Base-by-base conservation (phyloP, 164 flowering plant genomes). In the Nymphaea colorata region DNA sequence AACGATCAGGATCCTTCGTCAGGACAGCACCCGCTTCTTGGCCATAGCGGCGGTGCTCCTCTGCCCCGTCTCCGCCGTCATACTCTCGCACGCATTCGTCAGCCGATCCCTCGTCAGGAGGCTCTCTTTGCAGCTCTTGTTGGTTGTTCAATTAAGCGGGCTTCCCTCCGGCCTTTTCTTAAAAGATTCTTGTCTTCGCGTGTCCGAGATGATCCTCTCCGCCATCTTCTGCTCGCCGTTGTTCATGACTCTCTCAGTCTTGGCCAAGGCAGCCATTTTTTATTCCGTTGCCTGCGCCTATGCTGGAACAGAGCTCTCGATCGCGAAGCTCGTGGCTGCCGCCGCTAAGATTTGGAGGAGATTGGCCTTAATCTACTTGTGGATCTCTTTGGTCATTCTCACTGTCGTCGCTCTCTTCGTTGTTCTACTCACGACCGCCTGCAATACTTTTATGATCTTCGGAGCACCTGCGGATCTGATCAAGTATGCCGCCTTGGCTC, bases 261-360 rank as follows among this genome's bases (percentile, higher is more conserved):
- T 90, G 44, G 84, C 98, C 6, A 95, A 89, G 70, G 90, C 87
- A 44, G 94, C 96, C 0, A 81, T 95, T 43, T 91, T 85, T 63
- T 84, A 90, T 76, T 74, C 89, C 0, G 98, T 95, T 3, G 96
- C 91, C 72, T 89, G 91, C 71, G 84, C 86, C 67, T 95, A 92
- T 53, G 78, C 90, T 4, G 86, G 79, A 63, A 92, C 78, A 68
- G 72, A 71, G 59, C 81, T 84, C 59, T 82, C 80, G 71, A 6
- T 68, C 0, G 67, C 78, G 4, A 86, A 89, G 76, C 89, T 89
- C 62, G 79, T 67, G 70, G 82, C 63, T 11, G 69, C 81, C 4
- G 68, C 78, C 42, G 44, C 18, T 4, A 92, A 82, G 74, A 78
- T 92, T 3, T 95, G 99, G 99, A 85, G 74, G 71, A 82, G 90